Conservation (phyloP, 768 basidiomycete species). For the Pleurotus tuber-regium region DNA sequence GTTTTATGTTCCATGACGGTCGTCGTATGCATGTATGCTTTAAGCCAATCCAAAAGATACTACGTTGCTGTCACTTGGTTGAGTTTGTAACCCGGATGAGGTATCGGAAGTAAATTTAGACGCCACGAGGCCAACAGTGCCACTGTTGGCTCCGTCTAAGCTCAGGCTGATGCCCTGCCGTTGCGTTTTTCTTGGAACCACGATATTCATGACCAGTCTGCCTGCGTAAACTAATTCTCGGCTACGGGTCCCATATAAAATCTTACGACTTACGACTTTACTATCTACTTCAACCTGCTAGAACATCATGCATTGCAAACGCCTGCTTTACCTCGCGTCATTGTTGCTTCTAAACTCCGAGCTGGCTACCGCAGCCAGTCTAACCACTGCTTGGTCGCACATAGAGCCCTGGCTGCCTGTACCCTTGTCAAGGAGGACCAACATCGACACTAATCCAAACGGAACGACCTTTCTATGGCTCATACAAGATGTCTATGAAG, state of each 20-base stretch:
- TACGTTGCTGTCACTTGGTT: neutral
- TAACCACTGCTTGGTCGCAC: neutral
- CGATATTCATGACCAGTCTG: neutral
- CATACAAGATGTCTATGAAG: conserved; percentile 63
- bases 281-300: neutral
- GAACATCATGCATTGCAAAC: neutral
- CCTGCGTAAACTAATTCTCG: no score
- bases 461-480: conserved; percentile 62
- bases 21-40: conserved; percentile 2
- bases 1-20: conserved; percentile 1
- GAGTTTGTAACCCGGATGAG: no score
- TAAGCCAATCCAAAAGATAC: conserved; percentile 2
- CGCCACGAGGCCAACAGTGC: neutral
- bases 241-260: no score
- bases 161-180: neutral
- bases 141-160: neutral
- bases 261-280: no score
- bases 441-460: conserved; percentile 40
- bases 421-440: conserved; percentile 16
- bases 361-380: neutral
- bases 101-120: no score
- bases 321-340: neutral
- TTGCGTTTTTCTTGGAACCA: conserved; percentile 10
- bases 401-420: neutral
- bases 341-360: neutral